Evolutionary conservation across 306 rosid species (phyloP), one percentile per base, ranked within the genome.

Genomic region (Dryas drummondii): DNA sequence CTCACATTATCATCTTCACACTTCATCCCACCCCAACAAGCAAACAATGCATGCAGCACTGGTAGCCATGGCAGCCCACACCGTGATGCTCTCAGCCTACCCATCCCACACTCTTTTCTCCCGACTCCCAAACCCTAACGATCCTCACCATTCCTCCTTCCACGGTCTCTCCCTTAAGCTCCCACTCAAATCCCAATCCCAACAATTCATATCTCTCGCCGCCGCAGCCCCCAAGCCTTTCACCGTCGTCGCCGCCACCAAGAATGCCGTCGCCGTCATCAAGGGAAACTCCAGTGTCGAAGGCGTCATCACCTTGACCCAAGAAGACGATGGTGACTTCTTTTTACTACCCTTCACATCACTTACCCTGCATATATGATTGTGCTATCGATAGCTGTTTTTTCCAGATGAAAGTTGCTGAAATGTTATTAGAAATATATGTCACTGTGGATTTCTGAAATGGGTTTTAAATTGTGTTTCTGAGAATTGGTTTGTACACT

Each of bases 231-330:
- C 85, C 58, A 89, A 71, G 76, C 86, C 89, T 37, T 83, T 88
- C 68, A 69, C 84, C 3, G 78, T 86, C 68, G 75, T 85, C 61
- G 88, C 93, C 56, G 88, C 90, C 51, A 19, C 87, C 72, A 86
- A 88, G 85, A 92, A 88, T 78, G 97, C 89, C 40, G 93, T 91
- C 51, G 83, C 88, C n/a, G 83, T 91, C 70, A 90, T 91, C 85
- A 87, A 85, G 83, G 93, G 97, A 13, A 88, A 26, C 66, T 82
- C 97, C 59, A 13, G 12, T 13, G 91, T 88, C 7, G 88, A 88
- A 82, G 91, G 97, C 62, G 85, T 88, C 22, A 89, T 73, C 69
- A 91, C 86, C 27, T 70, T 91, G 70, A 81, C 86, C 67, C 97
- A 92, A 80, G 80, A 88, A 6, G 84, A 82, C 49, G 73, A 71